Conservation (phyloP, 2,329 filamentous ascomycete species). For the Pseudomassariella vexata region DNA sequence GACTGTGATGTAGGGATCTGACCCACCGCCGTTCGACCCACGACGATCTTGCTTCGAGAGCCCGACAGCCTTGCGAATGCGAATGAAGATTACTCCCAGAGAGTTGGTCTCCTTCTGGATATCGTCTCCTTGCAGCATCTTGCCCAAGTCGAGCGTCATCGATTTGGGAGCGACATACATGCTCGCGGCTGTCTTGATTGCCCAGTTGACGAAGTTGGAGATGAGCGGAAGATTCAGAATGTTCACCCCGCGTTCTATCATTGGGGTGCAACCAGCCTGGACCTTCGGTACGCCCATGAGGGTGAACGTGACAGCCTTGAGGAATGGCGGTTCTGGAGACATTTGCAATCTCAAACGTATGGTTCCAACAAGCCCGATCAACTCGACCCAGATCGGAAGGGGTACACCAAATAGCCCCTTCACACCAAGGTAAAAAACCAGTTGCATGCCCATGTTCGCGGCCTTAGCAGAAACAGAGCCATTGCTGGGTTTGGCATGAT, state of each 20-base stretch:
- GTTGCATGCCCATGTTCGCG: slow-evolving; percentile 93
- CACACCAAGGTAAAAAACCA: slow-evolving; percentile 89
- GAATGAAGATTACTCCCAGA: slow-evolving; percentile 84
- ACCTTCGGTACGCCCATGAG: slow-evolving; percentile 92
- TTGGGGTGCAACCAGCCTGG: slow-evolving; percentile 81
- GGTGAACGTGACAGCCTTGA: slow-evolving; percentile 88
- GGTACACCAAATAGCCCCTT: slow-evolving; percentile 86
- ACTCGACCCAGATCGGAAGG: slow-evolving; percentile 81
- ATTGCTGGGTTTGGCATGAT: slow-evolving; percentile 75
- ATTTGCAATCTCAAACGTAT: slow-evolving; percentile 77
- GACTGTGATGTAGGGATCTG: slow-evolving; percentile 91
- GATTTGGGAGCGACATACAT: slow-evolving; percentile 95
- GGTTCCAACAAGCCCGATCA: slow-evolving; percentile 87
- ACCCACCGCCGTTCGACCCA: slow-evolving; percentile 79
- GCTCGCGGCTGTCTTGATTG: slow-evolving; percentile 77
- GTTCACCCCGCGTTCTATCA: slow-evolving; percentile 87
- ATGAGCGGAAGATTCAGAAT: slow-evolving; percentile 88
- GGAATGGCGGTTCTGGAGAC: slow-evolving; percentile 83
- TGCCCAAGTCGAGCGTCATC: slow-evolving; percentile 84
- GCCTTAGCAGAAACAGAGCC: slow-evolving; percentile 72
- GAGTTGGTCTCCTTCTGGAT: slow-evolving; percentile 86
- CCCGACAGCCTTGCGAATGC: slow-evolving; percentile 80
- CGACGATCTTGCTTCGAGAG: slow-evolving; percentile 87
- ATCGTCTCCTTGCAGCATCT: slow-evolving; percentile 85
- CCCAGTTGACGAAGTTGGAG: slow-evolving; percentile 95